Base-by-base conservation (phyloP, 176 grass and related monocot genomes). In the Alloteropsis semialata region DNA sequence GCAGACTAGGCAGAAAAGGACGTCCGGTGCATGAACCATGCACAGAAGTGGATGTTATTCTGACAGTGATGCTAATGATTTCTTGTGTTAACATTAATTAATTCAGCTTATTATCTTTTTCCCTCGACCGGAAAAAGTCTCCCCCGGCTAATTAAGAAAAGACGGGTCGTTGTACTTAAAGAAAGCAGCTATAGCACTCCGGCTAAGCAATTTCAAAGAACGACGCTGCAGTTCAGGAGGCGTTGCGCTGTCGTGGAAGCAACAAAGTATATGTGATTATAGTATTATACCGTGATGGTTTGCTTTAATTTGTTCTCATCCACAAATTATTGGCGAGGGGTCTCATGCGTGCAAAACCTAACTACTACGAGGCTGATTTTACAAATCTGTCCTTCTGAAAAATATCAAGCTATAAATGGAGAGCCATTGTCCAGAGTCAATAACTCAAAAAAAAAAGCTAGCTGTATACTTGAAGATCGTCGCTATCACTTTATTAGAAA, bases 221-320 rank as follows among this genome's bases (percentile, higher is more conserved):
- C n/a, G n/a, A n/a, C n/a, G 62, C 17, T 65, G 32, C 3, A 38
- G 22, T 33, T 44, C 12, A 44, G 17, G 21, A 18, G 41, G 62
- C n/a, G n/a, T 58, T 77, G 37, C 34, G 3, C 14, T 55, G 36
- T 57, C 62, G 72, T 77, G 62, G 19, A 84, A 84, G 82, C 72
- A 84, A 77, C 41, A 65, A 42, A 69, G 11, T 69, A 18, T 55
- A 24, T 56, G 34, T 21, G 65, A 21, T 38, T 22, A 17, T 46
- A 16, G n/a, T 45, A 54, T 10, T n/a, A n/a, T n/a, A n/a, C n/a
- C n/a, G n/a, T n/a, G 25, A 27, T 63, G 27, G 38, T 6, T 75
- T 39, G 7, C 44, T 54, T 29, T 80, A 22, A 8, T 3, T 30
- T 44, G 25, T 57, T 77, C 62, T 77, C 49, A 34, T 75, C 27